phyloP scores from a whole-genome alignment of 495 filamentous ascomycete species.

The Staphylotrichum tortipilum region DNA sequence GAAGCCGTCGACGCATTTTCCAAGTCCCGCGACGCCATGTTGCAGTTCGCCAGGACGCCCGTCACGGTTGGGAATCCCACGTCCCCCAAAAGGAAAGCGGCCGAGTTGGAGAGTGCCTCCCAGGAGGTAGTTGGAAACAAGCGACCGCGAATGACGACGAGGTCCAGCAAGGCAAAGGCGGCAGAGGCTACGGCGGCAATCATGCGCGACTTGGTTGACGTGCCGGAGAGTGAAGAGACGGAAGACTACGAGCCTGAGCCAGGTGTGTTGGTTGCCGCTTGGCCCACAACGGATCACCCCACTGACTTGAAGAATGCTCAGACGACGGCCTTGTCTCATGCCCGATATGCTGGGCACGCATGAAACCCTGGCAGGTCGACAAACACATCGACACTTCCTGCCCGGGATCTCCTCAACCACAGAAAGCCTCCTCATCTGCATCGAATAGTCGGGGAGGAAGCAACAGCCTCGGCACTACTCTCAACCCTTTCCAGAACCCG shows the following conservation, averaged over 20 bases:
- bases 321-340: conserved; percentile 73
- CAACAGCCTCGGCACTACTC: conserved; percentile 11
- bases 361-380: conserved; percentile 69
- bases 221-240: conserved; percentile 20
- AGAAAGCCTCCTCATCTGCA: background rate
- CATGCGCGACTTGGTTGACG: conserved; percentile 28
- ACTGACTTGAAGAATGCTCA: conserved; percentile 27
- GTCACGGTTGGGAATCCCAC: background rate
- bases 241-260: conserved; percentile 24
- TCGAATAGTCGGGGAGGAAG: conserved; percentile 17
- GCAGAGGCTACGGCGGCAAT: conserved; percentile 29
- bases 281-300: background rate
- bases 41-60: conserved; percentile 50
- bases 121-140: conserved; percentile 27
- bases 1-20: conserved; percentile 77
- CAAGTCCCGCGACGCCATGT: conserved; percentile 49
- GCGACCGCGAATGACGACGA: conserved; percentile 37
- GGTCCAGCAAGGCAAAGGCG: conserved; percentile 32
- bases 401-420: conserved; percentile 28
- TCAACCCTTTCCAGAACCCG: conserved; percentile 4
- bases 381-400: conserved; percentile 64
- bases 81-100: conserved; percentile 43
- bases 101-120: conserved; percentile 37
- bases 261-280: conserved; percentile 10
- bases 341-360: conserved; percentile 66